phyloP scores from a whole-genome alignment of 768 basidiomycete genomes.

The Gelatoporia subvermispora region DNA sequence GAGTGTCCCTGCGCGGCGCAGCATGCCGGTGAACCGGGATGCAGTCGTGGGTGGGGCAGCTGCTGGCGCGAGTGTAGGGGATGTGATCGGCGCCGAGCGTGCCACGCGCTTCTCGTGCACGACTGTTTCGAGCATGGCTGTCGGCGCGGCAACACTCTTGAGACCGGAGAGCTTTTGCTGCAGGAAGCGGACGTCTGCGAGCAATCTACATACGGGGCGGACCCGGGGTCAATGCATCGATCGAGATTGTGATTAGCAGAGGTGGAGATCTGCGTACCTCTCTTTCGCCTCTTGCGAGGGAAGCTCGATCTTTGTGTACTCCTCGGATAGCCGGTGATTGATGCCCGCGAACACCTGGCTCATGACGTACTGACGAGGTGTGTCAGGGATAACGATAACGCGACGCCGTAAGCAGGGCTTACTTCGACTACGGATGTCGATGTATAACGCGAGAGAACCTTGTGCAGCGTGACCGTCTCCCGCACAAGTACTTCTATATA shows the following conservation, averaged over 20 bases:
- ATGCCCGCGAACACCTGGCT: conserved; percentile 91
- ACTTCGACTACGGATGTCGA: conserved; percentile 79
- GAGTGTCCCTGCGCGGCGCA: conserved; percentile 17
- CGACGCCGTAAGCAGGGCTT: conserved; percentile 21
- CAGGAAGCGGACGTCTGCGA: conserved; percentile 74
- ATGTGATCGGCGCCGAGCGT: background rate
- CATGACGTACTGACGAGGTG: conserved; percentile 72
- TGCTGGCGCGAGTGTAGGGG: conserved; percentile 3
- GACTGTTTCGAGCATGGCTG: conserved; percentile 79
- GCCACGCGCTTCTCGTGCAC: conserved; percentile 63
- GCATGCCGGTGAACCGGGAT: conserved; percentile 20
- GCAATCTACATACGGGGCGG: conserved; percentile 48
- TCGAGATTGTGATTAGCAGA: background rate
- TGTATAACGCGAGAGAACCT: conserved; percentile 90
- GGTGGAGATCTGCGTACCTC: conserved; percentile 45
- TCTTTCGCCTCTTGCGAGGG: conserved; percentile 81
- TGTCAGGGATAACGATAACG: conserved; percentile 1
- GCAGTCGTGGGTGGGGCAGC: conserved; percentile 1
- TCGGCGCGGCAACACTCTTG: conserved; percentile 64
- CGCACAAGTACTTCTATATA: conserved; percentile 93
- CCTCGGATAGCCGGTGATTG: conserved; percentile 84
- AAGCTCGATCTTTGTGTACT: conserved; percentile 78
- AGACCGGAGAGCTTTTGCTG: conserved; percentile 71
- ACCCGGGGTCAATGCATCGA: conserved; percentile 1
- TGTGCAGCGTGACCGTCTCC: conserved; percentile 93